Conservation (phyloP, 495 filamentous ascomycete species). For the Aspergillus heteromorphus region DNA sequence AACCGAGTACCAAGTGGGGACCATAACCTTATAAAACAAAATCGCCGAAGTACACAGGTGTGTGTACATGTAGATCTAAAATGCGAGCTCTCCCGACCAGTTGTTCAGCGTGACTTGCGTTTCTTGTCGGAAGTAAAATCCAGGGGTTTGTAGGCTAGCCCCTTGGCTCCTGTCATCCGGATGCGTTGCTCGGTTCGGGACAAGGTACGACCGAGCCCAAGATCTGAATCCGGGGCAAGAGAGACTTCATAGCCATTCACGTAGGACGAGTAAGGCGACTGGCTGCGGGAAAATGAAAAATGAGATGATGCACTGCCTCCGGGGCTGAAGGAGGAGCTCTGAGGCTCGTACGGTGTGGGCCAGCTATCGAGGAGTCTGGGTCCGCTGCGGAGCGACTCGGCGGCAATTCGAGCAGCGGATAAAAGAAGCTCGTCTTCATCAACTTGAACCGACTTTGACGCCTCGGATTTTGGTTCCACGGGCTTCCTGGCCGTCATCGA, state of each 20-base stretch:
- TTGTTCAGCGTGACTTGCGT: constrained; percentile 6
- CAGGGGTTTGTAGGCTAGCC: constrained; percentile 38
- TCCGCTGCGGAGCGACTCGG: constrained; percentile 35
- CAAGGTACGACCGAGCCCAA: constrained; percentile 33
- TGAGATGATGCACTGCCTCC: constrained; percentile 24
- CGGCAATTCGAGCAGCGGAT: constrained; percentile 38
- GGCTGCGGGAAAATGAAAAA: constrained; percentile 20
- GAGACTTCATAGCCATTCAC: constrained; percentile 35
- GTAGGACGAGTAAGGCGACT: constrained; percentile 25
- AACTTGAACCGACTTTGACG: constrained; percentile 23
- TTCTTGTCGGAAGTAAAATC: constrained; percentile 26
- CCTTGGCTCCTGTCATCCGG: constrained; percentile 35
- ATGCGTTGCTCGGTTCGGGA: constrained; percentile 40
- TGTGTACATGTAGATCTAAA: neutral
- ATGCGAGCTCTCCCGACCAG: neutral
- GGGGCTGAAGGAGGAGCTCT: constrained; percentile 23
- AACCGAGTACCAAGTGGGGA: no score
- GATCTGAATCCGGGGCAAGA: constrained; percentile 32
- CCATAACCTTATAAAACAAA: no score
- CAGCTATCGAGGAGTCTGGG: constrained; percentile 28
- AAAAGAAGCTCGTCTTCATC: constrained; percentile 42
- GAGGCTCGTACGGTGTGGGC: constrained; percentile 17
- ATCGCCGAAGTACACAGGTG: no score
- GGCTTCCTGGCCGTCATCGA: constrained; percentile 23
- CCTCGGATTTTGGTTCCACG: constrained; percentile 16